Conservation (phyloP, 768 basidiomycete genomes). For the Coprinopsis marcescibilis region DNA sequence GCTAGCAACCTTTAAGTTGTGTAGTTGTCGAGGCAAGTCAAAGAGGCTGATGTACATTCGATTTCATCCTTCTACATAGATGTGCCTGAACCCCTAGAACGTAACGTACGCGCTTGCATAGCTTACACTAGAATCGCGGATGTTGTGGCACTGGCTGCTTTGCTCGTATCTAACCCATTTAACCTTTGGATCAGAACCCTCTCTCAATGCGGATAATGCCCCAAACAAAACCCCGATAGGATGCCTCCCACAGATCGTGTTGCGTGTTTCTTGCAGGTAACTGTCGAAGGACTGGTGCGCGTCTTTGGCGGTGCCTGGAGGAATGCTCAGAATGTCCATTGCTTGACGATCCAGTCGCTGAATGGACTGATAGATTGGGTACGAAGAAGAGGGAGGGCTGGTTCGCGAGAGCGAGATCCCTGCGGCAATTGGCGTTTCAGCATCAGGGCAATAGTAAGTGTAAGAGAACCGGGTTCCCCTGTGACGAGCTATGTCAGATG, state of each 20-base stretch:
- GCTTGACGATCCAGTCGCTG: conserved; percentile 81
- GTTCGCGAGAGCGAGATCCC: conserved; percentile 48
- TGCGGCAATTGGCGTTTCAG: conserved; percentile 39
- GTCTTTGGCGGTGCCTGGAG: conserved; percentile 42
- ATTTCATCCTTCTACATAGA: conserved; percentile 1
- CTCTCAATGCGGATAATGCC: conserved; percentile 57
- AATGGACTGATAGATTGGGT: conserved; percentile 83
- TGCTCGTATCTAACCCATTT: conserved; percentile 94
- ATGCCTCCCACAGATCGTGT: conserved; percentile 96
- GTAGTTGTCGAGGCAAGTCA: not conserved
- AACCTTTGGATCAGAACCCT: conserved; percentile 33
- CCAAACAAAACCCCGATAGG: conserved; percentile 91
- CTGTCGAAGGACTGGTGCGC: conserved; percentile 59
- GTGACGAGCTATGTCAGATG: not conserved
- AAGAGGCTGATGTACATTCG: conserved; percentile 4
- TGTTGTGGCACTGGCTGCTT: conserved; percentile 65
- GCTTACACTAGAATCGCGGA: conserved; percentile 87
- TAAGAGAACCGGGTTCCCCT: conserved; percentile 87
- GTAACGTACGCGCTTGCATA: conserved; percentile 88
- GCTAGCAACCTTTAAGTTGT: conserved; percentile 30
- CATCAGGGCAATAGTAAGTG: conserved; percentile 78
- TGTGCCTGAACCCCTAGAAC: conserved; percentile 32
- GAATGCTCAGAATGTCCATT: conserved; percentile 63
- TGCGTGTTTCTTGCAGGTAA: conserved; percentile 72
- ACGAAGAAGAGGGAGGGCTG: conserved; percentile 31